A percentile compares a stretch with the other conserved stretches of the same genome.
Conservation (phyloP, 345 rosid species). For the Arabidopsis arenosa region DNA sequence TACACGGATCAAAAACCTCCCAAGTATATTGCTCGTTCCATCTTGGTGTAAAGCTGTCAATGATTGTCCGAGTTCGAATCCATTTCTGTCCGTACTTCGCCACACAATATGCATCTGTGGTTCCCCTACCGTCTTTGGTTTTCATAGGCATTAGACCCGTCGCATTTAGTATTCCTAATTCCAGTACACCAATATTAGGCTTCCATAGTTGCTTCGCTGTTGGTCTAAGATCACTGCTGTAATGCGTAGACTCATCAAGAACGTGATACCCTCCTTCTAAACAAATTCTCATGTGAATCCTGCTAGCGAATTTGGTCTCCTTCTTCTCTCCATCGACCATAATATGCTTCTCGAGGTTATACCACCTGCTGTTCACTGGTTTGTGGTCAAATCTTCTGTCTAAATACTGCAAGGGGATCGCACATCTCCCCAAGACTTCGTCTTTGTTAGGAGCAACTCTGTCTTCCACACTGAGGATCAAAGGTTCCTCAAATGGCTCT, state of each 20-base stretch:
- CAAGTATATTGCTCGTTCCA: constrained; percentile 99
- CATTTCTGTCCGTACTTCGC: constrained; percentile 95
- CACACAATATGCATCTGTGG: constrained; percentile 94
- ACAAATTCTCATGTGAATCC: constrained; percentile 85
- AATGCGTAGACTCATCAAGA: constrained; percentile 88
- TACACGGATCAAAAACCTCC: constrained; percentile 95
- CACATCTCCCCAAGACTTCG: constrained; percentile 71
- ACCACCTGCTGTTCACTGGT: constrained; percentile 76
- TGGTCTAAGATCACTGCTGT: constrained; percentile 94
- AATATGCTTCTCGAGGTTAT: constrained; percentile 75
- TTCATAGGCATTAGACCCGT: constrained; percentile 89
- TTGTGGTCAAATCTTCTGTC: constrained; percentile 78
- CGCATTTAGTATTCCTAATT: constrained; percentile 78
- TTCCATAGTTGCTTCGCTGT: constrained; percentile 93
- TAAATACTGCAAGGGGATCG: constrained; percentile 56
- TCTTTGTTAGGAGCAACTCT: constrained; percentile 86
- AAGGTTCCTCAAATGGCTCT: constrained; percentile 84
- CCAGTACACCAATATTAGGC: constrained; percentile 79
- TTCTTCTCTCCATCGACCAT: constrained; percentile 76
- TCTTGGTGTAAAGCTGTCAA: constrained; percentile 84
- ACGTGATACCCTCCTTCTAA: constrained; percentile 97
- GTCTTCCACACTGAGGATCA: constrained; percentile 80
- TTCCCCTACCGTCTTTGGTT: constrained; percentile 82
- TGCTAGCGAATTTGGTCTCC: constrained; percentile 78
- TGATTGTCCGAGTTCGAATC: constrained; percentile 88